Evolutionary conservation across 129 eudicot species (phyloP), one percentile per base, ranked within the genome.

Genomic region (Tagetes erecta): DNA sequence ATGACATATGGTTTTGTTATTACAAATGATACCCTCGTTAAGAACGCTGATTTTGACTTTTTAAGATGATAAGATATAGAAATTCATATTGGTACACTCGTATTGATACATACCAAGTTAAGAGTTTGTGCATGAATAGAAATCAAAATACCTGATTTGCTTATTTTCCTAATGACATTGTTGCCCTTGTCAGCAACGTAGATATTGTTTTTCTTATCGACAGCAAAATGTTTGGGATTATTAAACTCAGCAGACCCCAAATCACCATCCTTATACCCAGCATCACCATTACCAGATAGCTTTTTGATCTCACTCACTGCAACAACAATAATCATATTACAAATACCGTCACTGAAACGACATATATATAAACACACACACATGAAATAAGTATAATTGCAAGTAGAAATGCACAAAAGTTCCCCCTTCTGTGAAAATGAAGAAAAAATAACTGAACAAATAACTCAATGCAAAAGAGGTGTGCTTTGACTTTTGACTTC

Each of bases 111-210:
- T 12, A 62, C 42, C 35, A 35, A 62, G 44, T 3, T 62, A 13
- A 36, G 14, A 67, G 38, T 68, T 51, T 13, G 36, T 51, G 41
- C 57, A 69, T 58, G 38, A 31, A 63, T 30, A 62, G 30, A 44
- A 27, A 66, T 31, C 31, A 0, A 68, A 14, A 80, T 65, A 89
- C 98, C 98, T 80, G 97, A 86, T 37, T 75, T 76, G 84, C 86
- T 81, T 36, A 93, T 88, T 85, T 90, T 93, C 75, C 98, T 81
- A 47, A 93, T 82, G 51, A 87, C 91, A 68, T 79, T 83, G 74
- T 85, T 93, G 52, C 52, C 44, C 81, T 67, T 74, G 86, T 93
- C 98, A 69, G 98, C 96, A 60, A 89, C 85, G 82, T 93, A 93
- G 1, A 93, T 72, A 76, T 93, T 93, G 76, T 92, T 92, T 73